Conservation (phyloP, 108 stramenopile genomes). For the Discostella stelligeroides region DNA sequence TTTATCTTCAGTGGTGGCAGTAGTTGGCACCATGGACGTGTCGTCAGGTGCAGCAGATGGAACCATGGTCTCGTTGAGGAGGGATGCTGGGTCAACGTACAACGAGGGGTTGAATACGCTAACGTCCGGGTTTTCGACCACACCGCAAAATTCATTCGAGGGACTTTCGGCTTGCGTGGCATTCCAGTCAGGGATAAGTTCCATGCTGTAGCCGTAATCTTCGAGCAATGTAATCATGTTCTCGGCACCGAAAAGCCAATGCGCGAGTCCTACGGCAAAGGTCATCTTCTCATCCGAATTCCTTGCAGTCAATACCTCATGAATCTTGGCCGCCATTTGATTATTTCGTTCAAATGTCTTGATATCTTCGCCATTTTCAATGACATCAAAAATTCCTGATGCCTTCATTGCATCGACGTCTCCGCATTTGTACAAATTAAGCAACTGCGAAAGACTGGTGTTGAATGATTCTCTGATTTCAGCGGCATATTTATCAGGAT, state of each 20-base stretch:
- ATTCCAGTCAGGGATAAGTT: conserved; percentile 17
- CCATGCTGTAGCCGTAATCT: conserved; percentile 26
- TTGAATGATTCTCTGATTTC: not conserved
- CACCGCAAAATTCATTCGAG: conserved; percentile 21
- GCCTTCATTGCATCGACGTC: not conserved
- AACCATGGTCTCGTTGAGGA: too few relatives aligned
- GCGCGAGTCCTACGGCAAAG: conserved; percentile 22
- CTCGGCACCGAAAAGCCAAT: conserved; percentile 19
- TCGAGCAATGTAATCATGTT: conserved; percentile 17
- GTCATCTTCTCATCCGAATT: conserved; percentile 9
- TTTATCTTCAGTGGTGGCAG: too few relatives aligned
- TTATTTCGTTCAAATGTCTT: not conserved
- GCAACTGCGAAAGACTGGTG: not conserved
- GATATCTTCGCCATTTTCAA: conserved; percentile 9
- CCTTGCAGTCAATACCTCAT: not conserved
- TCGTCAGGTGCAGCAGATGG: too few relatives aligned
- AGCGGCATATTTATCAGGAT: too few relatives aligned
- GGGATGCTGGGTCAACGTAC: too few relatives aligned
- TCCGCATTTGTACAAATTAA: conserved; percentile 2
- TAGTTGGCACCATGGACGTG: too few relatives aligned
- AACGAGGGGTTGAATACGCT: too few relatives aligned
- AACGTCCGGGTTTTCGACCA: not conserved
- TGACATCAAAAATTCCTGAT: not conserved
- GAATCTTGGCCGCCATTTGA: conserved; percentile 29
- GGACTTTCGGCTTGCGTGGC: conserved; percentile 12